A percentile compares a stretch with the other conserved stretches of the same genome.
These are phyloP conservation scores for Rostrohypoxylon terebratum DNA, from an alignment of 495 filamentous ascomycete genomes.

Conservation along the genomic window DNA sequence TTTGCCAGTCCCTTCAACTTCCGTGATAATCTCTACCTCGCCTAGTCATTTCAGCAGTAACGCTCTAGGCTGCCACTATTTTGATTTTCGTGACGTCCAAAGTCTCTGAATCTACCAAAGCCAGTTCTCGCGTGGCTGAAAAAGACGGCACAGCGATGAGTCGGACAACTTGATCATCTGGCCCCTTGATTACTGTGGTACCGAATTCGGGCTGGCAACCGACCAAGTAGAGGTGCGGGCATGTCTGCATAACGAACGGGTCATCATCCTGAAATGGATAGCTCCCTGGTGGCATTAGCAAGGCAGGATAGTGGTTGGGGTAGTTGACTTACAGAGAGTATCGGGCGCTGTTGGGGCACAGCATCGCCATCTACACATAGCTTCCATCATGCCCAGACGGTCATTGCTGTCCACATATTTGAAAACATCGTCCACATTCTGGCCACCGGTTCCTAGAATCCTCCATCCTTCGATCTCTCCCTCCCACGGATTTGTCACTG, in stretches of 20 bases:
- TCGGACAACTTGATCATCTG: conserved; percentile 74
- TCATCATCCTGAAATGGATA: conserved; percentile 95
- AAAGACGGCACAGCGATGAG: conserved; percentile 86
- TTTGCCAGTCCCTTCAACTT: conserved; percentile 5
- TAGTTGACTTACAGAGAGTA: conserved; percentile 80
- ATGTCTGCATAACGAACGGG: conserved; percentile 82
- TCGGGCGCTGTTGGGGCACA: conserved; percentile 96
- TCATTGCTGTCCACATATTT: conserved; percentile 85
- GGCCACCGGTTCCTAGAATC: conserved; percentile 84
- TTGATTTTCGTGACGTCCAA: conserved; percentile 78
- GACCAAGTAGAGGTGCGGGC: conserved; percentile 90
- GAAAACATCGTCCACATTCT: conserved; percentile 93
- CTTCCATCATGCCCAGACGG: conserved; percentile 87
- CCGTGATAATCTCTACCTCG: conserved; percentile 19
- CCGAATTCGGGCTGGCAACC: conserved; percentile 89
- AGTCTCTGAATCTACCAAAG: conserved; percentile 87
- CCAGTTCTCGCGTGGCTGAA: conserved; percentile 79
- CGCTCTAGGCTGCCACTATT: conserved; percentile 46
- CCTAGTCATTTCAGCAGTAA: not conserved
- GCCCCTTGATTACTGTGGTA: conserved; percentile 72
- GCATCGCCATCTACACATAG: conserved; percentile 89
- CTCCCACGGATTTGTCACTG: conserved; percentile 93
- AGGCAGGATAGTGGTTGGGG: not conserved
- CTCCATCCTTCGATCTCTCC: conserved; percentile 88
- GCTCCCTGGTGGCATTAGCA: conserved; percentile 70